Percentiles rank a stretch among this genome's conserved stretches.
Conservation (phyloP, 345 rosid genomes). For the Brassica rapa region DNA sequence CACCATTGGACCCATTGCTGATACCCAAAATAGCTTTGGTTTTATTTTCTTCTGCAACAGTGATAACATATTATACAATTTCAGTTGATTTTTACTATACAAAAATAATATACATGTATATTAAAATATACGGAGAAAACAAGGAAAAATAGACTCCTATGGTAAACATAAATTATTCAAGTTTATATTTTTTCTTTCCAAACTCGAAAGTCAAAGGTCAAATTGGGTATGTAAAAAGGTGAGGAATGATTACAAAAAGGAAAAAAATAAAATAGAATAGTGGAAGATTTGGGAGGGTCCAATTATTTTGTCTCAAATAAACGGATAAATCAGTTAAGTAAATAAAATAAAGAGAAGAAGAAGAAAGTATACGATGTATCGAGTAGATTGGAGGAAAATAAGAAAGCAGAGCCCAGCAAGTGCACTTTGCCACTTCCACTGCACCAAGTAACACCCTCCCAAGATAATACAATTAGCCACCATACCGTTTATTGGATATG, state of each 20-base stretch:
- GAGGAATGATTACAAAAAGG: slow-evolving; percentile 7
- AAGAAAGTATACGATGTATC: slow-evolving; percentile 55
- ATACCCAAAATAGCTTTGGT: slow-evolving; percentile 85
- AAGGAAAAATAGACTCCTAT: not conserved
- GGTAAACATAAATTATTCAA: not conserved
- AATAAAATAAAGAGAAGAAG: slow-evolving; percentile 2
- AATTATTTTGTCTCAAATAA: slow-evolving; percentile 28
- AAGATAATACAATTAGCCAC: slow-evolving; percentile 23
- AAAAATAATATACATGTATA: too few relatives aligned
- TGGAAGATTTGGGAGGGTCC: slow-evolving; percentile 18
- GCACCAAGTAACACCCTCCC: slow-evolving; percentile 39
- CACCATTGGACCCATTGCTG: slow-evolving; percentile 83
- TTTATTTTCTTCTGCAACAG: slow-evolving; percentile 57
- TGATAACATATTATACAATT: not conserved
- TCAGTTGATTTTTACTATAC: not conserved
- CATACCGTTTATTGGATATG: not conserved
- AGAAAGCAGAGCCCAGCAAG: slow-evolving; percentile 69
- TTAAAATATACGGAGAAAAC: not conserved
- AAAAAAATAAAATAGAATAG: not conserved
- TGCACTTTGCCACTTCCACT: slow-evolving; percentile 83
- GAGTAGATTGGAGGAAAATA: slow-evolving; percentile 62
- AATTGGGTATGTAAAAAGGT: slow-evolving; percentile 13
- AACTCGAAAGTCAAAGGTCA: not conserved
- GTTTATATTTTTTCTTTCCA: not conserved
- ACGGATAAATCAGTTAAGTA: not conserved